These are phyloP conservation scores for Pistacia integerrima DNA, from an alignment of 345 rosid species.

Conservation along the genomic window DNA sequence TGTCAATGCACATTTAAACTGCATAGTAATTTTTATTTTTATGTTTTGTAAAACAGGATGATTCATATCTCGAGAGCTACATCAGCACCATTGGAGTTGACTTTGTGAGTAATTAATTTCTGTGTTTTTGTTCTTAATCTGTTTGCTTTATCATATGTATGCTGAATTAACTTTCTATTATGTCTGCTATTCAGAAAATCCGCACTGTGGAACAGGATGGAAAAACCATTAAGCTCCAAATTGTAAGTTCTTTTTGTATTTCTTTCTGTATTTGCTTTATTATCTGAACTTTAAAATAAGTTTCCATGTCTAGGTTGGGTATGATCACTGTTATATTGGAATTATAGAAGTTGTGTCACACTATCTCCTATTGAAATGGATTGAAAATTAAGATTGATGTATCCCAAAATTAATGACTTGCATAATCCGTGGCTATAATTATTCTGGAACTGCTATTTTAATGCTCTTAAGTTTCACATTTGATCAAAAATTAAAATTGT, in stretches of 20 bases:
- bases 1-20: not conserved
- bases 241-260: conserved; percentile 22
- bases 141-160: not conserved
- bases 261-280: conserved; percentile 1
- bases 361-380: not conserved
- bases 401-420: not conserved
- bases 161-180: not conserved
- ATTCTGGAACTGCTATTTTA: not conserved
- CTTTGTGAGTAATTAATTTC: conserved; percentile 44
- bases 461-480: not conserved
- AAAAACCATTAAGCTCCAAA: conserved; percentile 54
- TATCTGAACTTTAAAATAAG: not conserved
- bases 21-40: not conserved
- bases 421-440: not conserved
- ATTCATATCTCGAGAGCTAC: conserved; percentile 72
- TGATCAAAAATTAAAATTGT: not conserved
- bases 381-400: not conserved
- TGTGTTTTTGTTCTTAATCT: not conserved
- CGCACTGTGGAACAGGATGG: conserved; percentile 68
- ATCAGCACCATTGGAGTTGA: conserved; percentile 84
- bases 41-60: conserved; percentile 43
- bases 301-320: not conserved
- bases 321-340: not conserved
- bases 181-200: conserved; percentile 40
- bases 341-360: not conserved